Percentiles rank a stretch among this genome's conserved stretches.
Evolutionary conservation across 108 stramenopile genomes (phyloP).

Genomic region (Nitzschia sp.): DNA sequence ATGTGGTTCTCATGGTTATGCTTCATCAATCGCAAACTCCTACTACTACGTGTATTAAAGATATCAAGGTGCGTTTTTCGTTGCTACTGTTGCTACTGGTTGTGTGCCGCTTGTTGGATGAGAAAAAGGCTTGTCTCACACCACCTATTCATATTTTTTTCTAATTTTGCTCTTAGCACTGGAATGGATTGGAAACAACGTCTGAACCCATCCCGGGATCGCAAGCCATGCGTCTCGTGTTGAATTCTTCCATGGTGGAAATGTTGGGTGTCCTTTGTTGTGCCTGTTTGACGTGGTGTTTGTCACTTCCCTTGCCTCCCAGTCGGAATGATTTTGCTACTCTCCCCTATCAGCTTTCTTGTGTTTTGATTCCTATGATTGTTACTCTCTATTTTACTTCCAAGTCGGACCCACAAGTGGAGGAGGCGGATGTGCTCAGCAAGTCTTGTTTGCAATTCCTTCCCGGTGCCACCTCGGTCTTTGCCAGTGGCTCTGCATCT

Average conservation of each 20-base stretch:
- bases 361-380: conserved; percentile 25
- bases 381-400: conserved; percentile 9
- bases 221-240: conserved; percentile 5
- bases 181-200: conserved; percentile 18
- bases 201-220: neutral
- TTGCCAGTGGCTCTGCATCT: neutral
- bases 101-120: neutral
- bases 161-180: conserved; percentile 1
- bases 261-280: conserved; percentile 21
- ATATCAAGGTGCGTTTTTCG: conserved; percentile 44
- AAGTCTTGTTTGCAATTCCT: neutral
- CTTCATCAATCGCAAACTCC: conserved; percentile 52
- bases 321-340: conserved; percentile 23
- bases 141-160: neutral
- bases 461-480: neutral
- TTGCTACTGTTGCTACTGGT: neutral
- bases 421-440: neutral
- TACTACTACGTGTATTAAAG: conserved; percentile 40
- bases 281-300: conserved; percentile 9
- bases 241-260: conserved; percentile 23
- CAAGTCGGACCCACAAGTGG: neutral
- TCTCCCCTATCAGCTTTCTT: conserved; percentile 14
- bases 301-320: neutral
- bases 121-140: conserved; percentile 1
- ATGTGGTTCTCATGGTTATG: conserved; percentile 44